Evolutionary conservation across 108 stramenopile genomes (phyloP), one percentile per base, ranked within the genome.

Genomic region (Craspedostauros australis): DNA sequence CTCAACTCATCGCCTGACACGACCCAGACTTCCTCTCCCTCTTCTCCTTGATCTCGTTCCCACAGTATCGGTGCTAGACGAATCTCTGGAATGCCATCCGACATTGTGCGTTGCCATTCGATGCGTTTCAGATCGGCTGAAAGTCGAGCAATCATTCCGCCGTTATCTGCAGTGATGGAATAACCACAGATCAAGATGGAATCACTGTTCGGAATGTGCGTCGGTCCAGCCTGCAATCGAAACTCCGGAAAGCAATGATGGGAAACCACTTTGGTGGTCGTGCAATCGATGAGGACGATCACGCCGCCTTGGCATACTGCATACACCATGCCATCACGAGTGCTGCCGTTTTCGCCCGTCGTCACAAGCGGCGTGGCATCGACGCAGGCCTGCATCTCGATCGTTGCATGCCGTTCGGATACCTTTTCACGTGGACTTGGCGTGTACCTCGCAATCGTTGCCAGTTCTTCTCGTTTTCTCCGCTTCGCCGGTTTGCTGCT

Each of bases 241-340:
- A 63, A 72, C 23, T 49, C 59, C 19, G 42, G 32, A 12, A 22
- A 39, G 29, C 54, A 31, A 20, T 57, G 48, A 11, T 27, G 21
- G 31, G 29, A 27, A 15, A 44, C 54, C n/a, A 56, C 16, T 1
- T 24, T 31, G 16, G 34, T 25, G 38, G 32, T 33, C 18, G 4
- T 24, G 3, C 20, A 7, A 20, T 18, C 32, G 44, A 44, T 66
- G 19, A 54, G 54, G 3, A 54, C 2, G 21, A 72, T 54, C 4
- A 61, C 59, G 14, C 71, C 71, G 21, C 71, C 71, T 28, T 72
- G 71, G 45, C 71, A 72, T 20, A 64, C 71, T 14, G 54, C 52
- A 47, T 53, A 59, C 16, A 60, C 27, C 5, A 26, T 50, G 8
- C 23, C 25, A 3, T 30, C 56, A 7, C 41, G 19, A 43, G 6